Evolutionary conservation across 2,329 filamentous ascomycete species (phyloP).

Genomic region (Botrytis sinoallii): DNA sequence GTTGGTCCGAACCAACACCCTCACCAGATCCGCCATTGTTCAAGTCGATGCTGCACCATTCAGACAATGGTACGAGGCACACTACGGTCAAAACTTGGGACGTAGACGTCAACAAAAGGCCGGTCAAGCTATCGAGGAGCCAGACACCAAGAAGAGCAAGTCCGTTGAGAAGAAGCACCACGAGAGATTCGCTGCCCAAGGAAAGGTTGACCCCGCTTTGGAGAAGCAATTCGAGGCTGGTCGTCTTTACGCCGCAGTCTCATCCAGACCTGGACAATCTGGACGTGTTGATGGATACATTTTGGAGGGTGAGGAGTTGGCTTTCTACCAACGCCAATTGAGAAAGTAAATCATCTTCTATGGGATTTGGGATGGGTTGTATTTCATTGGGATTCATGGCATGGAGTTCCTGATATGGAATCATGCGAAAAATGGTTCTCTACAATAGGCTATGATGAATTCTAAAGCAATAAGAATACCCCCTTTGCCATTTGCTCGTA

Average conservation of each 20-base stretch:
- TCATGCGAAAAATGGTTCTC: slow-evolving; percentile 28
- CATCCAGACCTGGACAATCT: slow-evolving; percentile 93
- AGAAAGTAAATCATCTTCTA: slow-evolving; percentile 73
- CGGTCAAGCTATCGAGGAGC: slow-evolving; percentile 44
- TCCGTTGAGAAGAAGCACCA: slow-evolving; percentile 95
- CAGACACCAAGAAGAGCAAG: slow-evolving; percentile 86
- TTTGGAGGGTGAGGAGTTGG: slow-evolving; percentile 98
- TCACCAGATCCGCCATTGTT: slow-evolving; percentile 98
- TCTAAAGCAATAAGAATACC: slow-evolving; percentile 33
- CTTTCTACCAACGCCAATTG: slow-evolving; percentile 99
- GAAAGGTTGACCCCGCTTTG: slow-evolving; percentile 89
- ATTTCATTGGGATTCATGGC: slow-evolving; percentile 36
- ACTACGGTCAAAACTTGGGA: slow-evolving; percentile 91
- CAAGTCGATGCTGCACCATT: slow-evolving; percentile 98
- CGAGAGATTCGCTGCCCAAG: slow-evolving; percentile 72
- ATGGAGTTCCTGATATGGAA: slow-evolving; percentile 34
- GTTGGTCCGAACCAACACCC: slow-evolving; percentile 99
- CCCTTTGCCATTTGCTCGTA: slow-evolving; percentile 16
- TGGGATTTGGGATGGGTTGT: slow-evolving; percentile 32
- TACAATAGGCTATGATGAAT: slow-evolving; percentile 31
- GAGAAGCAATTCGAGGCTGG: slow-evolving; percentile 99
- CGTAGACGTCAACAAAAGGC: slow-evolving; percentile 85
- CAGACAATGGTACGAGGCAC: slow-evolving; percentile 99
- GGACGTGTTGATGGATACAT: slow-evolving; percentile 97
- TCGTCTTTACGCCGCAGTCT: slow-evolving; percentile 90